Evolutionary conservation across 805 yeast genomes (phyloP), one percentile per base, ranked within the genome.

Genomic region (Vanderwaltozyma yarrowii): DNA sequence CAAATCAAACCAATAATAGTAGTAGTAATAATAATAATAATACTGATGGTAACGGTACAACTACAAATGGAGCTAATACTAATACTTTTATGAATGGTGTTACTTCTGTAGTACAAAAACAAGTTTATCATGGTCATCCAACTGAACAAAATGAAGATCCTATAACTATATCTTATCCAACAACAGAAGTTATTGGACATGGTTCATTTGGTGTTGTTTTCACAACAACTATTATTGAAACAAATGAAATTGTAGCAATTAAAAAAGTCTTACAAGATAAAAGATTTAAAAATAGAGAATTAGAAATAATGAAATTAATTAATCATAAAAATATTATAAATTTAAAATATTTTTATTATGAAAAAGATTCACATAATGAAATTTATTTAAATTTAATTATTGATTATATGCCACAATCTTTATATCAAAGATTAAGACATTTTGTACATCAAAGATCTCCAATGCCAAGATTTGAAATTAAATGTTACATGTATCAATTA

Each of bases 131-230:
- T 32, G 51, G 51, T 14, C 48, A 47, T 31, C 11, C 24, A 13
- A 20, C n/a, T 15, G 25, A 20, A 7, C 23, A 27, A 12, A 28
- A 33, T n/a, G 33, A 32, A 2, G 41, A 41, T 13, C 47, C 47
- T 14, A 40, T 62, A 36, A 71, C 74, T 36, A 73, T 89, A 39
- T 75, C 78, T 35, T 86, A 84, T 64, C 80, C 88, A 14, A 86
- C 80, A 51, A 74, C 84, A 30, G 81, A 84, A 48, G 87, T 88
- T 71, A 92, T 89, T 30, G 98, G 98, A n/a, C 94, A 85, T 61
- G 98, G 98, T 10, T 88, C 97, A n/a, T 92, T 92, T 65, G 98
- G 98, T 2, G 88, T 87, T 25, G 98, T 92, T n/a, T 87, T 86
- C 58, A 92, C 85, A 49, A 86, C 95, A 6, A 77, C 74, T 42